Evolutionary conservation across 768 basidiomycete genomes (phyloP).

Genomic region (Tephrocybe rancida): DNA sequence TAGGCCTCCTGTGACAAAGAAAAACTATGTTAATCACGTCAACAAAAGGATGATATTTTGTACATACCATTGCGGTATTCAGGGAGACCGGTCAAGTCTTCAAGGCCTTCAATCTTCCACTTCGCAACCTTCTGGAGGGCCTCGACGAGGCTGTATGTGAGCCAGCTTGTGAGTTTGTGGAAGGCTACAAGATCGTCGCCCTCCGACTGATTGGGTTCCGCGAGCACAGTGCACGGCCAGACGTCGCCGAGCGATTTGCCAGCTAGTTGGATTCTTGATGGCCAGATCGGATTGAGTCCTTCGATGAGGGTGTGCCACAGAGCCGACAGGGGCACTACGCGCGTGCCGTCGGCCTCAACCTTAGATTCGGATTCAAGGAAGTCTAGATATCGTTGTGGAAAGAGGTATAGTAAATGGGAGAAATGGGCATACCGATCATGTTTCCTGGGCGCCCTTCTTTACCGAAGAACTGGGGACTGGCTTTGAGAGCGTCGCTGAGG

Average conservation of each 20-base stretch:
- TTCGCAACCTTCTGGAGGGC: slow-evolving; percentile 74
- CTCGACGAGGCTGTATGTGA: slow-evolving; percentile 87
- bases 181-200: slow-evolving; percentile 86
- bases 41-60: too few species aligned
- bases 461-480: slow-evolving; percentile 73
- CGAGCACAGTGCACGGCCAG: slow-evolving; percentile 78
- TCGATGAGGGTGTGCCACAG: slow-evolving; percentile 86
- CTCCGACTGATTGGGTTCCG: slow-evolving; percentile 29
- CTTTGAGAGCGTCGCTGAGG: slow-evolving; percentile 70
- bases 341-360: slow-evolving; percentile 33
- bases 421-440: slow-evolving; percentile 59
- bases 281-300: slow-evolving; percentile 89
- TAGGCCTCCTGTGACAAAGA: slow-evolving; percentile 66
- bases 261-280: slow-evolving; percentile 68
- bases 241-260: slow-evolving; percentile 86
- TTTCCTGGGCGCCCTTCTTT: slow-evolving; percentile 77
- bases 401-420: not conserved
- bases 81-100: slow-evolving; percentile 89
- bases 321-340: slow-evolving; percentile 66
- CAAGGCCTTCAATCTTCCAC: slow-evolving; percentile 82
- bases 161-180: slow-evolving; percentile 96
- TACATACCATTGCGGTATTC: slow-evolving; percentile 89
- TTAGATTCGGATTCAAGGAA: slow-evolving; percentile 65
- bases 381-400: slow-evolving; percentile 41
- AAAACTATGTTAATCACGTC: not conserved